Evolutionary conservation across 495 filamentous ascomycete genomes (phyloP).

Genomic region (Darksidea phi): DNA sequence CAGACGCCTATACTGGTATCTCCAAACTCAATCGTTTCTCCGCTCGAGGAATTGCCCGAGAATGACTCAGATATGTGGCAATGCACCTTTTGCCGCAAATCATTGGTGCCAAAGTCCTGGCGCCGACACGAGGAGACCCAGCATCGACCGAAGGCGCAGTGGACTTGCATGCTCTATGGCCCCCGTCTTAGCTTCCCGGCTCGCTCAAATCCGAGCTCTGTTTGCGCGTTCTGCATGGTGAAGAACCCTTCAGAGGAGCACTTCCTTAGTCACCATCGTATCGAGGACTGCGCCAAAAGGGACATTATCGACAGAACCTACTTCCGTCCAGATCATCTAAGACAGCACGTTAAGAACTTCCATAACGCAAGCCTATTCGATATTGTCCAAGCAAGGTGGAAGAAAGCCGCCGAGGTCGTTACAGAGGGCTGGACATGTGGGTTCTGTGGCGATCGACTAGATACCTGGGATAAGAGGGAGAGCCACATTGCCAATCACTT

Average conservation of each 20-base stretch:
- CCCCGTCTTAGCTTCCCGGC: constrained; percentile 20
- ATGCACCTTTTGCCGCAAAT: constrained; percentile 32
- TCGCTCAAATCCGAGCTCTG: constrained; percentile 8
- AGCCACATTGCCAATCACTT: constrained; percentile 34
- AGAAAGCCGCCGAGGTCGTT: constrained; percentile 7
- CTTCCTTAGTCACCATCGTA: constrained; percentile 25
- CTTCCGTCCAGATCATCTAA: constrained; percentile 31
- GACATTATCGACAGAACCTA: constrained; percentile 24
- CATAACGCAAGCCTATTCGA: constrained; percentile 24
- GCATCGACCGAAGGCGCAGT: constrained; percentile 27
- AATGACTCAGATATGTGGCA: constrained; percentile 33
- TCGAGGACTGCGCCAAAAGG: constrained; percentile 26
- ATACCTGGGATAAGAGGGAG: constrained; percentile 25
- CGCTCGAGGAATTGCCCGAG: too few relatives aligned
- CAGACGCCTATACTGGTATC: constrained; percentile 1
- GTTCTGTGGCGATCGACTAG: constrained; percentile 16
- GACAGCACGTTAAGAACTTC: constrained; percentile 35
- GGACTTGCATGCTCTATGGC: constrained; percentile 36
- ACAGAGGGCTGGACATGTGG: constrained; percentile 24
- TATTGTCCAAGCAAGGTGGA: constrained; percentile 23
- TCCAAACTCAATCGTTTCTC: constrained; percentile 6
- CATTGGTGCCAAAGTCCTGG: constrained; percentile 33
- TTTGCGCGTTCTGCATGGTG: constrained; percentile 33
- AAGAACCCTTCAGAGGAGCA: constrained; percentile 27
- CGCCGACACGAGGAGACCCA: constrained; percentile 38